These are phyloP conservation scores for Emergomyces pasteurianus DNA, from an alignment of 2,329 filamentous ascomycete genomes.

Conservation along the genomic window DNA sequence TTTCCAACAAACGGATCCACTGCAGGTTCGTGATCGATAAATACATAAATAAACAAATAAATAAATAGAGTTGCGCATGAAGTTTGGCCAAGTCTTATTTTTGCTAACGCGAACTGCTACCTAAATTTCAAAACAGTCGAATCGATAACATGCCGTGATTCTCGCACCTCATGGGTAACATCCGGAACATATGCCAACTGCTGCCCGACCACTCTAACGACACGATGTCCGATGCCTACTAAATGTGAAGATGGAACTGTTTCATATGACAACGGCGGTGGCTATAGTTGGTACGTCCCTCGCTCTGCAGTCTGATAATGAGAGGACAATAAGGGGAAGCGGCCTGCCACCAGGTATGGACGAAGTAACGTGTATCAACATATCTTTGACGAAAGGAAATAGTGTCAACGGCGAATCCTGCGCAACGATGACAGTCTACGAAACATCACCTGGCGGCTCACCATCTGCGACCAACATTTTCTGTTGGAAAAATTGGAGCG, in stretches of 20 bases:
- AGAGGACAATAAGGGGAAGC: neutral
- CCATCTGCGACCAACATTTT: slow-evolving; percentile 3
- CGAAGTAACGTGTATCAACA: neutral
- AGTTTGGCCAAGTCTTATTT: neutral
- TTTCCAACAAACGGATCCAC: neutral
- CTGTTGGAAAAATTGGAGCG: neutral
- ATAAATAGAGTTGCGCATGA: neutral
- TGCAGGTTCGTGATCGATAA: neutral
- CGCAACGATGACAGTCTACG: slow-evolving; percentile 1
- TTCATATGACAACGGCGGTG: neutral
- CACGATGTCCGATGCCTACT: slow-evolving; percentile 1
- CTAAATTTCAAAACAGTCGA: neutral
- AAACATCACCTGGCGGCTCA: slow-evolving; percentile 1
- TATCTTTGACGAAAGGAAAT: neutral
- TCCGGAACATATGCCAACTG: slow-evolving; percentile 2
- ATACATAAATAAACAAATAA: too few species aligned
- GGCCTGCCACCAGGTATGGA: neutral
- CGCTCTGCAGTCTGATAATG: neutral
- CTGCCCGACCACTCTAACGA: neutral
- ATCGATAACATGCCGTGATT: neutral
- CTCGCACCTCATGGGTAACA: neutral
- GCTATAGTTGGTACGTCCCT: neutral
- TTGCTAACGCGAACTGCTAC: neutral
- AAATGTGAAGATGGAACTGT: neutral
- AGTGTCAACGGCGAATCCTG: neutral